Evolutionary conservation across 2,329 filamentous ascomycete genomes (phyloP).

Genomic region (Arthrobotrys pseudoclavata): DNA sequence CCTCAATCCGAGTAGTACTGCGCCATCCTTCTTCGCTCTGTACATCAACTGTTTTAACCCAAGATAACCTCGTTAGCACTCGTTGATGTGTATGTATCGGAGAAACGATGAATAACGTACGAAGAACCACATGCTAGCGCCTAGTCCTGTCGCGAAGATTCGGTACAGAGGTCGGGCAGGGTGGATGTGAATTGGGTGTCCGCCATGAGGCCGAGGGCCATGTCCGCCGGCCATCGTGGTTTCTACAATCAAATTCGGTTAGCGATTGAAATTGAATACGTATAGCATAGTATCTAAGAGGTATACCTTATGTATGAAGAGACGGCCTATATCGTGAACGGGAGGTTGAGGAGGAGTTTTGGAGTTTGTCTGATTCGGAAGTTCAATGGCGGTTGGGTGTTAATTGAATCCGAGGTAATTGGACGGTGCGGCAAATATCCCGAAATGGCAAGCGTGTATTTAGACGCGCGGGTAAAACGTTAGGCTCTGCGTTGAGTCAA

Average conservation of each 20-base stretch:
- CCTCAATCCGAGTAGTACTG: slow-evolving; percentile 90
- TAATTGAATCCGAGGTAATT: slow-evolving; percentile 1
- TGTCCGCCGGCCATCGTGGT: slow-evolving; percentile 53
- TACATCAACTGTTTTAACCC: slow-evolving; percentile 83
- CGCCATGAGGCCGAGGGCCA: slow-evolving; percentile 33
- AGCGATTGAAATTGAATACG: background rate
- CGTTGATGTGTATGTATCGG: slow-evolving; percentile 55
- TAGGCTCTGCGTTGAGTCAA: slow-evolving; percentile 23
- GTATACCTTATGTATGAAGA: slow-evolving; percentile 5
- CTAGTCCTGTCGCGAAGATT: slow-evolving; percentile 85
- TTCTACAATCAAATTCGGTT: background rate
- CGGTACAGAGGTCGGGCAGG: slow-evolving; percentile 80
- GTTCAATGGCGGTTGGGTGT: slow-evolving; percentile 1
- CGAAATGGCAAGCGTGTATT: background rate
- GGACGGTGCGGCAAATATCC: slow-evolving; percentile 20
- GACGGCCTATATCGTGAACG: background rate
- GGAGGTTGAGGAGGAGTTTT: background rate
- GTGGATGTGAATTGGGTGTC: slow-evolving; percentile 73
- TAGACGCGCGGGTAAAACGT: slow-evolving; percentile 32
- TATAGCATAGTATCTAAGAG: background rate
- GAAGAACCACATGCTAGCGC: slow-evolving; percentile 99
- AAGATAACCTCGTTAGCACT: background rate
- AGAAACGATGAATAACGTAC: slow-evolving; percentile 71
- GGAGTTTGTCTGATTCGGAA: slow-evolving; percentile 4
- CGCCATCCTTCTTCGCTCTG: slow-evolving; percentile 94